Base-by-base conservation (phyloP, 371 early-diverging fungal genomes). In the Circinella umbellata region DNA sequence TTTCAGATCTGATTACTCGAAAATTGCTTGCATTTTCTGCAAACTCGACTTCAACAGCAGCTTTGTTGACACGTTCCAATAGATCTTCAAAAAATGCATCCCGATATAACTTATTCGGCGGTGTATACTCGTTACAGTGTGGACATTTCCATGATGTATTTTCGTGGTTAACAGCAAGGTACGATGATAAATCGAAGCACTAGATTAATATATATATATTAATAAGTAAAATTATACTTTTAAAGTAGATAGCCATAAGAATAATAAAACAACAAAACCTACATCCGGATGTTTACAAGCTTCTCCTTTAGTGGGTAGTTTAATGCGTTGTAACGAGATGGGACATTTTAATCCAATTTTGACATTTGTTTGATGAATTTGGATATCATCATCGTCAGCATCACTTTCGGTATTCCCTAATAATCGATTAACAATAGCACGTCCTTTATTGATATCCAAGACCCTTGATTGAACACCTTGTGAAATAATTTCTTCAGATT, bases 131-230 rank as follows among this genome's bases (percentile, higher is more conserved):
- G 57, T 72, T 80, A 59, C 84, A 84, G 37, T 72, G 69, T 4
- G 84, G 84, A 59, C 84, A 84, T 38, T 61, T 64, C 84, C 84
- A 84, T 3, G 38, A 55, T 15, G 74, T 53, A 34, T 51, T 42
- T 5, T 47, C 69, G 14, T 53, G 55, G 48, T 79, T 81, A 11
- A 76, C 47, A n/a, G 68, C 51, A 10, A 81, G 63, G 61, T 75
- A 84, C 0, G 70, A 68, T 2, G 42, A 10, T 13, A 84, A 42
- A 55, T 84, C 84, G 70, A 84, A 84, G 42, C 80, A 81, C 84
- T 83, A 11, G 9, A 42, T 42, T 9, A 9, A 9, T 42, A 42
- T 42, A 42, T 9, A 42, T 42, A 42, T 42, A 11, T 39, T 10
- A 42, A 3, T 42, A 42, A 9, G 11, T 3, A 11, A 9, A 42